Evolutionary conservation across 164 flowering plant species (phyloP).

Genomic region (Piper longum): DNA sequence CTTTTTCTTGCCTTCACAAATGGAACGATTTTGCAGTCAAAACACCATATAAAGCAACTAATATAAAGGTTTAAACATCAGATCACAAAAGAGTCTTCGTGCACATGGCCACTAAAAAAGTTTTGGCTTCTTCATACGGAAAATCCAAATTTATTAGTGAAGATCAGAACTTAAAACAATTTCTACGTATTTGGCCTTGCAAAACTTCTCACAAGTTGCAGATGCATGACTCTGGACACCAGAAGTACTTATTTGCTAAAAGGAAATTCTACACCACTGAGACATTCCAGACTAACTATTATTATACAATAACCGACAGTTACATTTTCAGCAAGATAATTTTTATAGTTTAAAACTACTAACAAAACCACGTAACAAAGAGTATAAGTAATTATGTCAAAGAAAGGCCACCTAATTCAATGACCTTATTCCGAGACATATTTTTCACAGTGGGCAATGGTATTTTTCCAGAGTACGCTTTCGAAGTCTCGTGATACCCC

Average conservation of each 20-base stretch:
- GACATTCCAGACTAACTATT: neutral
- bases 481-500: constrained; percentile 61
- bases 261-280: too few species aligned
- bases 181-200: neutral
- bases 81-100: neutral
- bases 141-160: neutral
- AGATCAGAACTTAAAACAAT: neutral
- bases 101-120: neutral
- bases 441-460: constrained; percentile 40
- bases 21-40: constrained; percentile 2
- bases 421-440: constrained; percentile 51
- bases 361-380: neutral
- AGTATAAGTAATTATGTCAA: neutral
- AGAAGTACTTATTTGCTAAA: too few species aligned
- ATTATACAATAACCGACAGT: neutral
- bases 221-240: neutral
- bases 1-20: constrained; percentile 48
- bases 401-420: constrained; percentile 52
- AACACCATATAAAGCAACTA: neutral
- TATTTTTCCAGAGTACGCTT: constrained; percentile 51
- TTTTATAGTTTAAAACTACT: neutral
- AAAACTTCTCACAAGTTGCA: neutral
- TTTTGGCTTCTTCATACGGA: too few species aligned
- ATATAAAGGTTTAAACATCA: neutral
- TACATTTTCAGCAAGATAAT: neutral